Conservation (phyloP, 2,329 filamentous ascomycete species). For the Fusarium foetens region DNA sequence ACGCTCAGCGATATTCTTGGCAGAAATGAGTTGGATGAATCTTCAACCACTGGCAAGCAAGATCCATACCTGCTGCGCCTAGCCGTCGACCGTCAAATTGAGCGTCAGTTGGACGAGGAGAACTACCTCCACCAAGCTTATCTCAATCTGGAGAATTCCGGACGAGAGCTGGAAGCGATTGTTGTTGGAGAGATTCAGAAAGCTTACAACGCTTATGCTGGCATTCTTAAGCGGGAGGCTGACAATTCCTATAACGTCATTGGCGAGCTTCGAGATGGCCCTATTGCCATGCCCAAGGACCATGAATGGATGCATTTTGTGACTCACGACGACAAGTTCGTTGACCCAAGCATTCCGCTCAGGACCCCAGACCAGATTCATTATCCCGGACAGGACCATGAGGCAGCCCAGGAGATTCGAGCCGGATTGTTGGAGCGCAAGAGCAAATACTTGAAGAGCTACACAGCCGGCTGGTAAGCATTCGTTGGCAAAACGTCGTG, state of each 20-base stretch:
- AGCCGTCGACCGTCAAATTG: constrained; percentile 87
- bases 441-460: constrained; percentile 98
- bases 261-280: constrained; percentile 83
- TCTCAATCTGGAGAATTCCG: constrained; percentile 92
- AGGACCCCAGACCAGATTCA: constrained; percentile 83
- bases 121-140: constrained; percentile 98
- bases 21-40: constrained; percentile 80
- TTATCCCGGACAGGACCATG: constrained; percentile 90
- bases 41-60: constrained; percentile 80
- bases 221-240: constrained; percentile 90
- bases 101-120: constrained; percentile 94
- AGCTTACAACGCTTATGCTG: constrained; percentile 92
- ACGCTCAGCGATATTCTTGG: constrained; percentile 84
- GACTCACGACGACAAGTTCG: constrained; percentile 81
- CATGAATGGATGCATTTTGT: constrained; percentile 90
- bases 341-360: constrained; percentile 84
- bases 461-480: constrained; percentile 89
- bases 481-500: background rate
- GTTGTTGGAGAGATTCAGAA: constrained; percentile 98
- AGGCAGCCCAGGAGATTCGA: constrained; percentile 82
- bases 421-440: constrained; percentile 94
- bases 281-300: constrained; percentile 93
- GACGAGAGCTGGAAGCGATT: constrained; percentile 93
- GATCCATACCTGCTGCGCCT: constrained; percentile 91
- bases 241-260: constrained; percentile 81